phyloP scores from a whole-genome alignment of 805 yeast genomes.

The Candida pini region DNA sequence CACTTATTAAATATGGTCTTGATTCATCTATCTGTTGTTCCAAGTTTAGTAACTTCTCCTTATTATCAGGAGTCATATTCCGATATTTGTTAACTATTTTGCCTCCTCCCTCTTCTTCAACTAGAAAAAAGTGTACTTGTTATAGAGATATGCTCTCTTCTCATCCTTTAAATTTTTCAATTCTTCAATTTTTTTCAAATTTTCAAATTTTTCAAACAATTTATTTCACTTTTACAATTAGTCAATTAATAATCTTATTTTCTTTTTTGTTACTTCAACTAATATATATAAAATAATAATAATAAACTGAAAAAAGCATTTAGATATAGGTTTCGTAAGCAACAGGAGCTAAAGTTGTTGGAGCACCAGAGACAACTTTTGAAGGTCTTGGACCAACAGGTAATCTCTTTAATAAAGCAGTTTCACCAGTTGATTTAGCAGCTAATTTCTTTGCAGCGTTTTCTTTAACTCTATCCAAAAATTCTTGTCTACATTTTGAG shows the following conservation, averaged over 20 bases:
- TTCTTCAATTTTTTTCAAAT: neutral
- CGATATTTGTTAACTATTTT: neutral
- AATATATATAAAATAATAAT: neutral
- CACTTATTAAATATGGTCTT: conserved; percentile 58
- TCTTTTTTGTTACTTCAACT: no score
- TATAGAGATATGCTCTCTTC: no score
- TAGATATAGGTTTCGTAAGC: conserved; percentile 99
- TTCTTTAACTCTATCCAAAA: conserved; percentile 95
- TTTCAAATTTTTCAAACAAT: neutral
- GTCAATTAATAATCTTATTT: no score
- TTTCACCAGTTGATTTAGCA: conserved; percentile 92
- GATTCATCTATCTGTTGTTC: conserved; percentile 45
- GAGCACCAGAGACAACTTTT: conserved; percentile 78
- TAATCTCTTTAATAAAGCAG: conserved; percentile 93
- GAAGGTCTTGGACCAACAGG: conserved; percentile 97
- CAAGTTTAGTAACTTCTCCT: conserved; percentile 4
- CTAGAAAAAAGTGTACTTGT: no score
- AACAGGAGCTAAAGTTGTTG: conserved; percentile 98
- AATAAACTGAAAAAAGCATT: conserved; percentile 21
- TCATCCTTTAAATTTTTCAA: neutral
- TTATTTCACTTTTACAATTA: no score
- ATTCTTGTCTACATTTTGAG: conserved; percentile 99
- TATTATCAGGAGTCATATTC: neutral
- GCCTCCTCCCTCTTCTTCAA: neutral
- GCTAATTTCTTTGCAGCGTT: conserved; percentile 91